These are phyloP conservation scores for Cerioporus squamosus DNA, from an alignment of 1,284 basidiomycete species.

Conservation along the genomic window DNA sequence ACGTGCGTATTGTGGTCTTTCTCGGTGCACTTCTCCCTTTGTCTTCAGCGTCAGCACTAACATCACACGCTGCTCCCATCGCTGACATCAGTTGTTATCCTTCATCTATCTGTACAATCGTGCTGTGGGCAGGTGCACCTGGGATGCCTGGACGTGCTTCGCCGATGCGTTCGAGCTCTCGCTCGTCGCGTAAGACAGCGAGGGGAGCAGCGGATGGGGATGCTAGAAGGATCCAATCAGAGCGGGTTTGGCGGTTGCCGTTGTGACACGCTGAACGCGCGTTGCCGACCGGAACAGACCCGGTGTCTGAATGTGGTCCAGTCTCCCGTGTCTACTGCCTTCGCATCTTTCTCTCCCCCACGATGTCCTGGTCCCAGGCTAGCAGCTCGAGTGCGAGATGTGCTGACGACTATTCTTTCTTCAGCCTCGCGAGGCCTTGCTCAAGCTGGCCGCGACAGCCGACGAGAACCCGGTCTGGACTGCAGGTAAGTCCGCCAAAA, in stretches of 20 bases:
- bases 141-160: neutral
- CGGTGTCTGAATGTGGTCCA: slow-evolving; percentile 23
- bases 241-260: slow-evolving; percentile 24
- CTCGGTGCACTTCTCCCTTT: slow-evolving; percentile 16
- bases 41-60: slow-evolving; percentile 16
- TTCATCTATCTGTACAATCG: slow-evolving; percentile 21
- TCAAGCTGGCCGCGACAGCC: slow-evolving; percentile 82
- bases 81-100: slow-evolving; percentile 20
- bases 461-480: slow-evolving; percentile 87
- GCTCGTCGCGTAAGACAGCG: slow-evolving; percentile 9
- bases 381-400: neutral
- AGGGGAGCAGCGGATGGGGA: slow-evolving; percentile 5
- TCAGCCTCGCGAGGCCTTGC: slow-evolving; percentile 93
- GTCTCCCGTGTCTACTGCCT: slow-evolving; percentile 21
- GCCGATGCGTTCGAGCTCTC: neutral
- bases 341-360: slow-evolving; percentile 25
- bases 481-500: slow-evolving; percentile 57
- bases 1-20: slow-evolving; percentile 66
- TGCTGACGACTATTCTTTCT: slow-evolving; percentile 31
- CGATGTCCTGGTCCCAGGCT: slow-evolving; percentile 16
- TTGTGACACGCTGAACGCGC: slow-evolving; percentile 29
- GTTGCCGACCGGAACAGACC: slow-evolving; percentile 31
- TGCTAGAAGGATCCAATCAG: slow-evolving; percentile 20
- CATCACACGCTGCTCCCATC: slow-evolving; percentile 20
- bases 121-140: neutral